Percentiles rank a stretch among this genome's conserved stretches.
These are phyloP conservation scores for Diplodia corticola DNA, from an alignment of 2,329 filamentous ascomycete genomes.

Conservation along the genomic window DNA sequence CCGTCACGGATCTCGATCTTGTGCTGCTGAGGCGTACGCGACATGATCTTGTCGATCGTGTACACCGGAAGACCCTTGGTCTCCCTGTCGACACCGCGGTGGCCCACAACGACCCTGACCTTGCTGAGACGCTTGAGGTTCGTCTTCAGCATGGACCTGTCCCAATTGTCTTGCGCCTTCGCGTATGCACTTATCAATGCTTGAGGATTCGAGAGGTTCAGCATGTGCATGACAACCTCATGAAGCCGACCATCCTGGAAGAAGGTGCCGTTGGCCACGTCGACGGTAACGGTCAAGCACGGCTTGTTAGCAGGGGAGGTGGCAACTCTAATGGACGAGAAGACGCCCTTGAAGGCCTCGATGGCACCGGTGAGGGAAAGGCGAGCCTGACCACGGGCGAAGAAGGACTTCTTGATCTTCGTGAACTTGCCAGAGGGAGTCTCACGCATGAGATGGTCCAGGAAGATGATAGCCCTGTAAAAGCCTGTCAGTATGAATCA, in stretches of 20 bases:
- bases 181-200: slow-evolving; percentile 28
- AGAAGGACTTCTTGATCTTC: slow-evolving; percentile 81
- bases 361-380: slow-evolving; percentile 63
- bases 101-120: slow-evolving; percentile 43
- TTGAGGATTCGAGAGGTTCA: slow-evolving; percentile 30
- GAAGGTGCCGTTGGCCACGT: slow-evolving; percentile 90
- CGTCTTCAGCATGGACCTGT: slow-evolving; percentile 29
- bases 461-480: slow-evolving; percentile 81
- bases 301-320: slow-evolving; percentile 54
- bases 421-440: slow-evolving; percentile 68
- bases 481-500: slow-evolving; percentile 46
- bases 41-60: slow-evolving; percentile 52
- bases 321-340: slow-evolving; percentile 78
- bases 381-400: slow-evolving; percentile 55
- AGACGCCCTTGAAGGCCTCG: slow-evolving; percentile 85
- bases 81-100: slow-evolving; percentile 36
- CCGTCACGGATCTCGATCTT: slow-evolving; percentile 59
- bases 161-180: slow-evolving; percentile 27
- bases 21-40: slow-evolving; percentile 45
- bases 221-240: slow-evolving; percentile 38
- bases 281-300: slow-evolving; percentile 79
- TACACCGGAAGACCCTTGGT: slow-evolving; percentile 42
- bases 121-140: slow-evolving; percentile 47
- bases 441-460: slow-evolving; percentile 86
- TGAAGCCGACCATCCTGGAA: slow-evolving; percentile 56